Base-by-base conservation (phyloP, 805 yeast species). In the Nakazawaea pomicola region DNA sequence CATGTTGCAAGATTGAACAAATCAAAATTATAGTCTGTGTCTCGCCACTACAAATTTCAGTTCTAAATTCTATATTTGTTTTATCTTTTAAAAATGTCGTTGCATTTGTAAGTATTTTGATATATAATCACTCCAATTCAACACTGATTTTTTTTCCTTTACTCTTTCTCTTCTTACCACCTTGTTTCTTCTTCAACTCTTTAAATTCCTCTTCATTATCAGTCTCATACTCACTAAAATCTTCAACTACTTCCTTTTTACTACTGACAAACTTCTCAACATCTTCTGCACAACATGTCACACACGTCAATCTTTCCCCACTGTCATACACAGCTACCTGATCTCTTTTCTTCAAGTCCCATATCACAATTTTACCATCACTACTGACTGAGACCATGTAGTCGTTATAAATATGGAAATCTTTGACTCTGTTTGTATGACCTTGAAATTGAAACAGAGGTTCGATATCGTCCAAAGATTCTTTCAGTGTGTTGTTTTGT, bases 281-380 rank as follows among this genome's bases (percentile, higher is more conserved):
- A 7, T 70, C 60, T 55, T 91, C 99, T 29, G 83, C 78, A 38
- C 85, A 77, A 2, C 84, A 72, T 11, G 82, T 74, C 17, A 89
- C 80, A 64, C 96, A 91, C 59, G 87, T 91, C 47, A 93, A 72
- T 54, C 99, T 73, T 62, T 93, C 98, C 10, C 95, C 95, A 16
- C 91, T 75, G 48, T 82, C 87, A 58, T 89, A 91, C 3, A 88
- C 93, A 0, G 96, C 97, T 18, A 89, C 74, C 59, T 89, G 95
- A 53, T 86, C 95, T 52, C 73, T 71, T 2, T 65, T 53, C 1
- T 63, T 57, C 56, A 82, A 64, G 56, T 90, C 83, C 96, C 97
- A 91, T 3, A 91, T 84, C 6, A 93, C 95, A 39, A 91, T 82
- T 53, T 77, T 84, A 19, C 98, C 98, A 60, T 91, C 98, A 0